Evolutionary conservation across 306 rosid species (phyloP).

Genomic region (Cucumis hystrix): DNA sequence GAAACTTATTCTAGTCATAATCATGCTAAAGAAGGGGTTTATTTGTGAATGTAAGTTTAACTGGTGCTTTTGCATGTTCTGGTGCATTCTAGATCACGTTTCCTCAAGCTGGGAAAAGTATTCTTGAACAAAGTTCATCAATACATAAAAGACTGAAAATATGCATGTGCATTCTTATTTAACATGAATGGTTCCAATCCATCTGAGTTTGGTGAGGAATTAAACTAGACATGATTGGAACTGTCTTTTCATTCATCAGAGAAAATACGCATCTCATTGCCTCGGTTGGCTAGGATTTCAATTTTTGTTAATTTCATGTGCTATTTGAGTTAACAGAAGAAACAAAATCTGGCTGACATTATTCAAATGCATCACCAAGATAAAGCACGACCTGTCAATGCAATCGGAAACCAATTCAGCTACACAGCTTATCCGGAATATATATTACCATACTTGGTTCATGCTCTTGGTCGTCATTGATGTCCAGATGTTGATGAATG

Average conservation of each 20-base stretch:
- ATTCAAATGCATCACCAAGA: constrained; percentile 80
- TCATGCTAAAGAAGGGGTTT: not conserved
- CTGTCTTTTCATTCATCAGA: constrained; percentile 3
- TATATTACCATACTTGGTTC: constrained; percentile 74
- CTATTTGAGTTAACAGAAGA: constrained; percentile 47
- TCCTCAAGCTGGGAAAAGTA: constrained; percentile 57
- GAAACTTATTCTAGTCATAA: not conserved
- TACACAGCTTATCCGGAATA: constrained; percentile 66
- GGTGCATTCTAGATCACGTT: constrained; percentile 46
- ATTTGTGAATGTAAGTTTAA: not conserved
- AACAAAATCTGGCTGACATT: constrained; percentile 66
- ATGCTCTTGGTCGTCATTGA: constrained; percentile 70
- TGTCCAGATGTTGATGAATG: constrained; percentile 80
- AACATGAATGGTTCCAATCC: constrained; percentile 44
- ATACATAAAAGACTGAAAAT: constrained; percentile 85
- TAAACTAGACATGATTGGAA: constrained; percentile 9
- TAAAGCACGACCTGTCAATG: constrained; percentile 49
- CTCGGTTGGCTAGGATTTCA: not conserved
- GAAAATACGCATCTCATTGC: not conserved
- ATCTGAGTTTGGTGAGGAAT: constrained; percentile 57
- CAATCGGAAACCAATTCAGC: constrained; percentile 60
- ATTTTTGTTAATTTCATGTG: constrained; percentile 12
- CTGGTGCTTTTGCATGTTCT: constrained; percentile 19
- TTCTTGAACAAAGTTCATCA: constrained; percentile 75
- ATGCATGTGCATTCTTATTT: constrained; percentile 66